Conservation (phyloP, 1,139 yeast genomes). For the Magnusiomyces ingens region DNA sequence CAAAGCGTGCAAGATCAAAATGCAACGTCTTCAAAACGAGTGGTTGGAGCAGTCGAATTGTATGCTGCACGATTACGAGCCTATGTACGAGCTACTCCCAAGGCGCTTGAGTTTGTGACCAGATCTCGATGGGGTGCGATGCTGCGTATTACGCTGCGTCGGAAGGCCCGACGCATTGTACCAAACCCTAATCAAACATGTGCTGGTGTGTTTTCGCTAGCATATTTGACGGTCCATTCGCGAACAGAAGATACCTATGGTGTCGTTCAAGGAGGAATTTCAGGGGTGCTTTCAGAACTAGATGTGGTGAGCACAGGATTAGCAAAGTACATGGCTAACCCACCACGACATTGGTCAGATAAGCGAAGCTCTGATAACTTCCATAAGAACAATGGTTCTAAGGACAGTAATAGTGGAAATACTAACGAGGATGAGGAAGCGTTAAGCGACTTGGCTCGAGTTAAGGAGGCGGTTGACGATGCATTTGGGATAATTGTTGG, state of each 20-base stretch:
- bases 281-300: conserved; percentile 27
- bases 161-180: conserved; percentile 23
- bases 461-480: background rate
- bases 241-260: conserved; percentile 35
- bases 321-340: conserved; percentile 24
- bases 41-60: conserved; percentile 15
- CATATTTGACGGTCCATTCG: conserved; percentile 28
- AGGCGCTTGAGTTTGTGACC: conserved; percentile 13
- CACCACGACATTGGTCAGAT: conserved; percentile 35
- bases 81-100: conserved; percentile 7
- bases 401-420: background rate
- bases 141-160: conserved; percentile 30
- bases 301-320: conserved; percentile 25
- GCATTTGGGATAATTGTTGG: background rate
- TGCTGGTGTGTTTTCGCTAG: conserved; percentile 27
- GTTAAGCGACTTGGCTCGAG: background rate
- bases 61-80: conserved; percentile 7
- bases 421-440: background rate
- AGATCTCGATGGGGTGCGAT: conserved; percentile 22
- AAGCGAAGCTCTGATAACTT: conserved; percentile 11
- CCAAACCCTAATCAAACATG: conserved; percentile 27
- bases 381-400: conserved; percentile 16
- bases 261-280: conserved; percentile 36
- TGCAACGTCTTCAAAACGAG: conserved; percentile 22
- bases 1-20: conserved; percentile 26